Evolutionary conservation across 495 filamentous ascomycete genomes (phyloP), one percentile per base, ranked within the genome.

Genomic region (Apiosordaria backusii): DNA sequence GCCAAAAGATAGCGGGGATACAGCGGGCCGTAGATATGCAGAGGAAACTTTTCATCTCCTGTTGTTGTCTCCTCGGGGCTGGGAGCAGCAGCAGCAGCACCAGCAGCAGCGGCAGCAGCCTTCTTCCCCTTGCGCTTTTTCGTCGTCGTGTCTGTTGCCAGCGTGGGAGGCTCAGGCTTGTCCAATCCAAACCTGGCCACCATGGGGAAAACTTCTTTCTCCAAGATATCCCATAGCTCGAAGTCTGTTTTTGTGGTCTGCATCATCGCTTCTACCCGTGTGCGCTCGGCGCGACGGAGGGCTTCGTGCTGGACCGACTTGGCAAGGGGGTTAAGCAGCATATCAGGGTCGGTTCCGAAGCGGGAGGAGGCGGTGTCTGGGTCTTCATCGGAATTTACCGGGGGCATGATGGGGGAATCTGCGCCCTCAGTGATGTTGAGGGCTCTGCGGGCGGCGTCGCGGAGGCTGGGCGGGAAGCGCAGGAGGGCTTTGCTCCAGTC

Each of bases 151-250:
- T 60, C 58, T 25, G 57, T 10, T 4, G 23, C 57, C 27, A 24
- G 4, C 24, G 7, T 13, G 7, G 58, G 19, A 57, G 35, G 27
- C 53, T 59, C 23, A 63, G 61, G 59, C 53, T 55, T 59, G 67
- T 58, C 50, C 52, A 82, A 62, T 45, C 76, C 77, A 4, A 78
- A 68, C 65, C 81, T 82, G 4, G 71, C 66, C 5, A 88, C 79
- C 72, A 92, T 77, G 1, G 83, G 80, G 71, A 92, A 92, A 21
- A 96, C 88, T 61, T 90, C 86, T 3, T 80, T 75, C 64, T 90
- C 84, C 67, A 95, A 82, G 0, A 92, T 77, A 3, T 84, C 77
- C 92, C 92, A 96, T 9, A 96, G 72, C 25, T 86, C 85, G 19
- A 84, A 75, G 65, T 95, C 92, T 0, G 86, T 87, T 58, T 78